Percentiles rank a stretch among this genome's conserved stretches.
These are phyloP conservation scores for Tillandsia fasciculata DNA, from an alignment of 176 grass and related monocot species.

Conservation along the genomic window DNA sequence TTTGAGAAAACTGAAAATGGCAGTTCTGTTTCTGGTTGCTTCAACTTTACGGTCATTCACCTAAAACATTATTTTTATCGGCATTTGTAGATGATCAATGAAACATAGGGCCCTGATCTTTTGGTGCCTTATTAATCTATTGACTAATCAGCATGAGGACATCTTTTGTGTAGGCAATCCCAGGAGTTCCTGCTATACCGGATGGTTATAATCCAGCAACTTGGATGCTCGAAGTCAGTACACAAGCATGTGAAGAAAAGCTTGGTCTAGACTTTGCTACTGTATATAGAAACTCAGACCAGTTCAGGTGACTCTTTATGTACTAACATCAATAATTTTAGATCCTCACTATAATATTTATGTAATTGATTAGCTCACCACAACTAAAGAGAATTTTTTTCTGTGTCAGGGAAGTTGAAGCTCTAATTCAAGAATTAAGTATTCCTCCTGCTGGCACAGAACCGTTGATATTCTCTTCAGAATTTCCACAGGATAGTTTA, in stretches of 20 bases:
- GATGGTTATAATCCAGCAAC: constrained; percentile 74
- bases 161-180: constrained; percentile 31
- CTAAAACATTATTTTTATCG: too few species aligned
- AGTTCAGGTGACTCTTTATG: constrained; percentile 42
- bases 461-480: constrained; percentile 42
- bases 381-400: neutral
- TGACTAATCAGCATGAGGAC: neutral
- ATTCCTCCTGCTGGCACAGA: constrained; percentile 31
- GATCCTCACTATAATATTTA: neutral
- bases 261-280: constrained; percentile 57
- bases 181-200: constrained; percentile 36
- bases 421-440: constrained; percentile 40
- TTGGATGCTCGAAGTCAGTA: constrained; percentile 76
- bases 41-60: too few species aligned
- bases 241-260: constrained; percentile 49
- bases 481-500: constrained; percentile 44
- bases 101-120: neutral
- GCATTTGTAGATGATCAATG: neutral
- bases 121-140: neutral
- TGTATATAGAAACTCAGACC: constrained; percentile 46
- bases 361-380: neutral
- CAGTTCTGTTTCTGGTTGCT: too few species aligned
- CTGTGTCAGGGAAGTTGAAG: constrained; percentile 36
- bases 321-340: neutral
- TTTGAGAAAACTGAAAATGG: too few species aligned